Base-by-base conservation (phyloP, 768 basidiomycete species). In the Suillus spraguei region DNA sequence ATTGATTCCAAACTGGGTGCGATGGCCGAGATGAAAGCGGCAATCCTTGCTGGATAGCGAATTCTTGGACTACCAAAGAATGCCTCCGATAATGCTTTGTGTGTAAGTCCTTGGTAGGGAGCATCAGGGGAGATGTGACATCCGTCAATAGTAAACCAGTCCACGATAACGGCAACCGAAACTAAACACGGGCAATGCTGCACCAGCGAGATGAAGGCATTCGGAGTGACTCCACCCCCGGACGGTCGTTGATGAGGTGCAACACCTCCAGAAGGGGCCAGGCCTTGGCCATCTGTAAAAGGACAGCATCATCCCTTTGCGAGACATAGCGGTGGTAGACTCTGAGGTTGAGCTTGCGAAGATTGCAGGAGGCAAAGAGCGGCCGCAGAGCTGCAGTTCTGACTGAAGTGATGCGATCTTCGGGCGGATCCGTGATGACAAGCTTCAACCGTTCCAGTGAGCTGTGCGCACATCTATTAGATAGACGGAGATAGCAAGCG, bases 1-100 rank as follows among this genome's bases (percentile, higher is more conserved):
- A 75, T 70, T 41, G 70, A 72, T 35, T 67, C 70, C 1, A 75
- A 2, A 1, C 75, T 75, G 3, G 14, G 39, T 14, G 39, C 14
- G 39, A 39, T 39, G 39, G 39, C 39, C 5, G 39, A 39, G 5
- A 39, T 14, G 39, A 16, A 39, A 39, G 39, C 39, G 39, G 39
- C 39, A 2, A 39, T 39, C 39, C 39, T 39, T 46, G 20, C 3
- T 9, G 59, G 59, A 11, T 60, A 5, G 17, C 22, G 11, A n/a
- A 60, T 47, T 7, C 6, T 14, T 32, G 59, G 41, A 22, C n/a
- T 5, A 5, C 59, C 24, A 16, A 60, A 60, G 28, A 14, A 24
- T 14, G 24, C 59, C 38, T 5, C 5, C 7, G 41, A 33, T 28
- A 60, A 6, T 14, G 20, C 10, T 3, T 46, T 42, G 42, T 60